Conservation (phyloP, 2,329 filamentous ascomycete species). For the Aureobasidium melanogenum region DNA sequence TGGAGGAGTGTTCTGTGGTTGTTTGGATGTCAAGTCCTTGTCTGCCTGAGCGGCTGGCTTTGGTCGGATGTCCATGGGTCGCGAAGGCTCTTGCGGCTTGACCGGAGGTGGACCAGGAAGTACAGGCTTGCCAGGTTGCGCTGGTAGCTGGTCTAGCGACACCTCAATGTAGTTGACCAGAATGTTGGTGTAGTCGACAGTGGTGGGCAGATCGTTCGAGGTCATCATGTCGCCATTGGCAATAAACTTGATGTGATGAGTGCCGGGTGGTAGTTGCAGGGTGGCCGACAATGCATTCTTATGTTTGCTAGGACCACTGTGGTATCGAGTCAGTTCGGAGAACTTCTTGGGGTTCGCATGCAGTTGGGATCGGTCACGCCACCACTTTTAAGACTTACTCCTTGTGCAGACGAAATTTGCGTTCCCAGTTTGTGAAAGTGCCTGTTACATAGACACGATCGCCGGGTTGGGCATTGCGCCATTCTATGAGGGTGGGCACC, state of each 20-base stretch:
- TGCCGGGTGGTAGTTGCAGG: conserved; percentile 80
- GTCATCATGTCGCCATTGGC: conserved; percentile 80
- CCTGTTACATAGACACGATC: conserved; percentile 95
- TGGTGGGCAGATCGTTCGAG: conserved; percentile 53
- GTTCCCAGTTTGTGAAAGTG: conserved; percentile 95
- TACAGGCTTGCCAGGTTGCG: conserved; percentile 18
- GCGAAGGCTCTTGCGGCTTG: conserved; percentile 11
- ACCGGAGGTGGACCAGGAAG: conserved; percentile 7
- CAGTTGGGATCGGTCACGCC: conserved; percentile 1
- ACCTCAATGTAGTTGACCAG: conserved; percentile 98
- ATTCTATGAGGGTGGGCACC: conserved; percentile 78
- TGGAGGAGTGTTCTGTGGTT: conserved; percentile 17
- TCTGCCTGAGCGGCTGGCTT: conserved; percentile 9
- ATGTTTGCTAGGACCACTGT: conserved; percentile 28
- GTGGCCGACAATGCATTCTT: conserved; percentile 60
- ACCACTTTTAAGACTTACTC: conserved; percentile 54
- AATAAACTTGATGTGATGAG: conserved; percentile 93
- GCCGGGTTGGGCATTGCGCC: conserved; percentile 57
- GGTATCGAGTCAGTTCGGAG: conserved; percentile 1
- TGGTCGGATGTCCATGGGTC: conserved; percentile 19
- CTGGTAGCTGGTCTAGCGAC: conserved; percentile 59
- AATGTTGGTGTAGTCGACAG: conserved; percentile 96
- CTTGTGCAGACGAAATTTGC: conserved; percentile 78
- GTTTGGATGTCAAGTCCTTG: conserved; percentile 11
- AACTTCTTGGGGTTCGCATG: neutral